A percentile compares a stretch with the other conserved stretches of the same genome.
Evolutionary conservation across 495 filamentous ascomycete genomes (phyloP).

Genomic region (Opeltia flavorubescens): DNA sequence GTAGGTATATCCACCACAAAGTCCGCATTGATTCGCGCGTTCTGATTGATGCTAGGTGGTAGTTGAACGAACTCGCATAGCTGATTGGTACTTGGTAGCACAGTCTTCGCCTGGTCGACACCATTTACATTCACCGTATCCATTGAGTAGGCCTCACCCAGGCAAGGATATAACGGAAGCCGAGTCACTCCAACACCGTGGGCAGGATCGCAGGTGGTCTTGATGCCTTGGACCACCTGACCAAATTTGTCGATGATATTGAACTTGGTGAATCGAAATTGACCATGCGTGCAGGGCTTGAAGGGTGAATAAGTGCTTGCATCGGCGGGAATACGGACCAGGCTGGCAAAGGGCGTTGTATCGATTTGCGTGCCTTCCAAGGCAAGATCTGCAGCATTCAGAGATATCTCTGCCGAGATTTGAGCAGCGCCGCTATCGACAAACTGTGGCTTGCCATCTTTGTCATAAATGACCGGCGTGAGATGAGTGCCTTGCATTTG

Average conservation of each 20-base stretch:
- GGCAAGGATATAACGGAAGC: slow-evolving; percentile 16
- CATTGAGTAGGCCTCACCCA: no score
- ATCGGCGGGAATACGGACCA: no score
- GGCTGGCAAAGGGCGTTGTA: slow-evolving; percentile 21
- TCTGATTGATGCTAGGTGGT: slow-evolving; percentile 34
- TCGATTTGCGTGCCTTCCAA: slow-evolving; percentile 16
- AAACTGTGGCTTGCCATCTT: no score
- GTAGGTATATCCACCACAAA: slow-evolving; percentile 16
- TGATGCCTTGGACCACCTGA: slow-evolving; percentile 18
- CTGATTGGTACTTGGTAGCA: no score
- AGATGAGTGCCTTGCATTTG: slow-evolving; percentile 27
- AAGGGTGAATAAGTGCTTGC: slow-evolving; percentile 17
- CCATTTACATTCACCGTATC: no score
- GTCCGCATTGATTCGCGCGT: slow-evolving; percentile 25
- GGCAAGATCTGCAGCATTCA: slow-evolving; percentile 11
- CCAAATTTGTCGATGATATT: slow-evolving; percentile 43
- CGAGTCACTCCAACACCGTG: no score
- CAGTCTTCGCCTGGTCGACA: no score
- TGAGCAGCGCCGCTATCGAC: no score
- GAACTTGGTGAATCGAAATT: slow-evolving; percentile 29
- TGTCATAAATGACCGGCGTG: slow-evolving; percentile 21
- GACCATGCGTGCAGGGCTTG: slow-evolving; percentile 34
- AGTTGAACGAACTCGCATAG: slow-evolving; percentile 30
- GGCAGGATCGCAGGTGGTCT: slow-evolving; percentile 13
- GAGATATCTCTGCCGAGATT: slow-evolving; percentile 7